A percentile compares a stretch with the other conserved stretches of the same genome.
These are phyloP conservation scores for Trametes sanguinea DNA, from an alignment of 768 basidiomycete species.

Conservation along the genomic window DNA sequence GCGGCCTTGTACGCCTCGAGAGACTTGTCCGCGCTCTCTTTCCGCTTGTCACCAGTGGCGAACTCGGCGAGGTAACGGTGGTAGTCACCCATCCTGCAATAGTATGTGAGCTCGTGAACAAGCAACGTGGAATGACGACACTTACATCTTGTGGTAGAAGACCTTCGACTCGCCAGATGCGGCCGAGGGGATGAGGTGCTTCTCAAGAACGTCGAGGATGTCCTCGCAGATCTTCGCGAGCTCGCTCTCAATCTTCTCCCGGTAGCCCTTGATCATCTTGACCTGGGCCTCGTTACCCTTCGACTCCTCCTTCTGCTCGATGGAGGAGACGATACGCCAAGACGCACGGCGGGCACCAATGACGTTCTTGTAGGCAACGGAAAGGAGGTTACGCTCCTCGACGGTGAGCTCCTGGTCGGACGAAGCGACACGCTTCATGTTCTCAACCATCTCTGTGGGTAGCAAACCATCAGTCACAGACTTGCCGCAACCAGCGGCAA, in stretches of 20 bases:
- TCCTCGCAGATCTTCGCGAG: constrained; percentile 99
- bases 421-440: constrained; percentile 98
- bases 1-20: constrained; percentile 97
- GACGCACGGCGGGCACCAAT: constrained; percentile 98
- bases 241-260: constrained; percentile 97
- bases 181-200: constrained; percentile 96
- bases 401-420: constrained; percentile 98
- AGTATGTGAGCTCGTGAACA: constrained; percentile 19
- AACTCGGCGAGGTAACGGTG: constrained; percentile 99
- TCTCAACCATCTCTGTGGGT: constrained; percentile 89
- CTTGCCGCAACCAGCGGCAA: not conserved
- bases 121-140: constrained; percentile 5
- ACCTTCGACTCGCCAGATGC: constrained; percentile 97
- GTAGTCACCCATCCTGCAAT: constrained; percentile 94
- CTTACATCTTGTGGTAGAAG: constrained; percentile 99
- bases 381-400: constrained; percentile 97
- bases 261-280: constrained; percentile 95
- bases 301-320: constrained; percentile 99
- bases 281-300: constrained; percentile 98
- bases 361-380: constrained; percentile 99
- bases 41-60: constrained; percentile 96
- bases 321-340: constrained; percentile 97
- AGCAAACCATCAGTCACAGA: constrained; percentile 17
- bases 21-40: constrained; percentile 96
- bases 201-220: constrained; percentile 95